Percentiles rank a stretch among this genome's conserved stretches.
Evolutionary conservation across 441 rosid species (phyloP).

Genomic region (Jatropha podagrica): DNA sequence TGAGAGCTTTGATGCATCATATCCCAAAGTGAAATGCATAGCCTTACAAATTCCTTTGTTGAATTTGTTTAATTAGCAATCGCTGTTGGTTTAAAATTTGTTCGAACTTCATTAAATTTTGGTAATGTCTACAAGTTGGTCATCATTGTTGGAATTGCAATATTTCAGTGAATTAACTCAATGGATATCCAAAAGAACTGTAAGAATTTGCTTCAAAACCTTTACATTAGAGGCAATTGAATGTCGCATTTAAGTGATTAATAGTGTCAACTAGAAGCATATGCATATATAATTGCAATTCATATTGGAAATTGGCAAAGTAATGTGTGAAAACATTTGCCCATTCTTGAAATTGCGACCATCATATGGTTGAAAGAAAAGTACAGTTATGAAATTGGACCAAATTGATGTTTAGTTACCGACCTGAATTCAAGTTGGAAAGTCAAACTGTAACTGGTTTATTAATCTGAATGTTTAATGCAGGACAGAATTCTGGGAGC

Average conservation of each 20-base stretch:
- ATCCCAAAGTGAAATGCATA: background rate
- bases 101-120: background rate
- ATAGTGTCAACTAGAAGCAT: background rate
- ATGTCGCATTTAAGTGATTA: background rate
- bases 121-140: background rate
- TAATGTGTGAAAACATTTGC: background rate
- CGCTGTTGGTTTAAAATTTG: background rate
- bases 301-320: background rate
- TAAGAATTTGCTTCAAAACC: background rate
- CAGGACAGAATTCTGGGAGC: background rate
- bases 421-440: background rate
- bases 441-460: no score
- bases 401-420: background rate
- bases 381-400: background rate
- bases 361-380: background rate
- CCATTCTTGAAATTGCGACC: background rate
- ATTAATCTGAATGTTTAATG: no score
- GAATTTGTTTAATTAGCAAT: background rate
- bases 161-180: background rate
- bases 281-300: background rate
- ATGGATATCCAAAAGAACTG: background rate
- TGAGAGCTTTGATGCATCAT: background rate
- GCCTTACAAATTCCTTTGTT: background rate
- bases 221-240: background rate
- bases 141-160: background rate